Base-by-base conservation (phyloP, 768 basidiomycete species). In the Tephrocybe sp. region DNA sequence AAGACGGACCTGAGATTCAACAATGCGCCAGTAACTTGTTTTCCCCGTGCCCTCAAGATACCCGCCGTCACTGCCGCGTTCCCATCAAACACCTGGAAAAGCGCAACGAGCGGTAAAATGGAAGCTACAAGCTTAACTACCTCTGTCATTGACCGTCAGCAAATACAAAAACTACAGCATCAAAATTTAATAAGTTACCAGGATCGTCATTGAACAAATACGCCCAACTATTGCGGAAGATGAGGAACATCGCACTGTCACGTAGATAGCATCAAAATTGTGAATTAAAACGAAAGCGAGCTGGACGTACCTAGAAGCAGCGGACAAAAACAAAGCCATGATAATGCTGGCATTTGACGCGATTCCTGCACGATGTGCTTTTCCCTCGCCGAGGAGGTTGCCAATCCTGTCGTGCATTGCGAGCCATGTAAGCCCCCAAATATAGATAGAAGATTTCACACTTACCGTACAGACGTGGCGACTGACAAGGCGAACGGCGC, bases 61-160 rank as follows among this genome's bases (percentile, higher is more conserved):
- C 94, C 94, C 6, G 76, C 78, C 0, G 82, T 76, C 4, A 93
- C 79, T 0, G 78, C 83, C 2, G 77, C 63, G 10, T 82, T 72
- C 1, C 86, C 91, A 58, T 99, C 95, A 49, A 94, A 87, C 3
- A 95, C 81, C 65, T 97, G 88, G 73, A 85, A 88, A 22, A 88
- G 70, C 7, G 85, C 82, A 4, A 95, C 82, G 7, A 89, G 71
- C 0, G 90, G 89, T 12, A 94, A 62, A 47, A 93, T 84, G 2
- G 73, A 67, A 0, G 89, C 83, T 11, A 91, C 85, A 6, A 84
- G 65, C 1, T 49, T 40, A 12, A 87, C 79, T 3, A 81, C 78
- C 65, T 79, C 84, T 70, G 64, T 30, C n/a, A n/a, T n/a, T n/a
- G n/a, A n/a, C n/a, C n/a, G n/a, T n/a, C n/a, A n/a, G n/a, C n/a